Conservation (phyloP, 805 yeast species). For the Tetrapisispora phaffii region DNA sequence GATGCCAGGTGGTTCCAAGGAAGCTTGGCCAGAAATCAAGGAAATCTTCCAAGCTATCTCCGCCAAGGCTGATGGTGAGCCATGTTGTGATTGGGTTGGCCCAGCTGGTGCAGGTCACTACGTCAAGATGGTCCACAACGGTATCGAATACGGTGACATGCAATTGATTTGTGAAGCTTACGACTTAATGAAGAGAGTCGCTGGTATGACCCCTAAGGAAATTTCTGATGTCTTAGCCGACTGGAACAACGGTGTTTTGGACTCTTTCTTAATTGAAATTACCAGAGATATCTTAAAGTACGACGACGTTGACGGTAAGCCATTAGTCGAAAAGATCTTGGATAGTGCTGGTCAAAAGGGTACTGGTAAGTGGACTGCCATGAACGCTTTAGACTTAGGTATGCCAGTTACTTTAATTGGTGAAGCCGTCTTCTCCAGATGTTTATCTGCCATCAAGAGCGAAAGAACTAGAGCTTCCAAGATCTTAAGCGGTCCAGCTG, state of each 20-base stretch:
- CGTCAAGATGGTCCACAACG: conserved; percentile 99
- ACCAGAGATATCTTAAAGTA: conserved; percentile 88
- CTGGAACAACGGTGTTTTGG: conserved; percentile 97
- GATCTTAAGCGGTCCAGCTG: conserved; percentile 67
- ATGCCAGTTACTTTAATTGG: conserved; percentile 97
- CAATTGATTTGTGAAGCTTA: conserved; percentile 97
- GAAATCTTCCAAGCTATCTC: conserved; percentile 91
- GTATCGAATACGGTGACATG: conserved; percentile 99
- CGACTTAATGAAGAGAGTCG: conserved; percentile 89
- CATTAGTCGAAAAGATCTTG: conserved; percentile 90
- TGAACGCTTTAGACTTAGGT: conserved; percentile 94
- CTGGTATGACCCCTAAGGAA: conserved; percentile 83
- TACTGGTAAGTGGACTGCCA: conserved; percentile 99
- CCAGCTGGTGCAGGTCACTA: conserved; percentile 98
- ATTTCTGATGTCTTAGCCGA: conserved; percentile 82
- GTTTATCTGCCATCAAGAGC: conserved; percentile 81
- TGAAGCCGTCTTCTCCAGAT: conserved; percentile 96
- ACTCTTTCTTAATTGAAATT: conserved; percentile 93
- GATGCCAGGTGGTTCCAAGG: conserved; percentile 98
- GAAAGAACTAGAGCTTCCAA: conserved; percentile 86
- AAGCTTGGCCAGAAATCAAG: conserved; percentile 98
- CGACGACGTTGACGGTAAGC: conserved; percentile 84
- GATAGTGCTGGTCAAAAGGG: conserved; percentile 99
- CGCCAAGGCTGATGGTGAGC: conserved; percentile 96
- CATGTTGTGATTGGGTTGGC: conserved; percentile 99